phyloP scores from a whole-genome alignment of 805 yeast genomes.

The Yamadazyma paraphyllophila region DNA sequence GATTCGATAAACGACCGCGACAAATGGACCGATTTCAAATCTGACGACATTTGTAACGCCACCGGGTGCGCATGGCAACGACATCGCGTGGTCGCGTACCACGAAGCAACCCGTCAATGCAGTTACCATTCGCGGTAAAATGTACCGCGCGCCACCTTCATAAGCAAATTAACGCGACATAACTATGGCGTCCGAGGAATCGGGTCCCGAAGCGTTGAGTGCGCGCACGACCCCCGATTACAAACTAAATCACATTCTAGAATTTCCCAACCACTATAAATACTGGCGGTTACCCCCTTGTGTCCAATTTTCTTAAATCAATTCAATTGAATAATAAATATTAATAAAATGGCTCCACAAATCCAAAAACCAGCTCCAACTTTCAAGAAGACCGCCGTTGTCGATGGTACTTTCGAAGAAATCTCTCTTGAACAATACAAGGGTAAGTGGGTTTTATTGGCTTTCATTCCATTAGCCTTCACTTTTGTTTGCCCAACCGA shows the following conservation, averaged over 20 bases:
- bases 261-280: constrained; percentile 9
- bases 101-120: too few relatives aligned
- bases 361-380: constrained; percentile 96
- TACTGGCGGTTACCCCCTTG: background rate
- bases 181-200: constrained; percentile 4
- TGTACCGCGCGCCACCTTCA: background rate
- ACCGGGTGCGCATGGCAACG: background rate
- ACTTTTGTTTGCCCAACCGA: constrained; percentile 99
- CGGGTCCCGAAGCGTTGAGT: constrained; percentile 2
- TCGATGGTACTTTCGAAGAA: constrained; percentile 95
- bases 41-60: background rate
- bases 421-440: constrained; percentile 90
- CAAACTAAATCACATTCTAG: constrained; percentile 13
- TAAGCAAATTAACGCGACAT: background rate
- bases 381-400: constrained; percentile 95
- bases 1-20: background rate
- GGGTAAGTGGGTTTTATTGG: constrained; percentile 97
- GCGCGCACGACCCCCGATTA: constrained; percentile 12
- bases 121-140: too few relatives aligned
- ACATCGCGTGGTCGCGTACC: too few relatives aligned
- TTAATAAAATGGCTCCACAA: constrained; percentile 68
- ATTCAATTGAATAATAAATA: background rate
- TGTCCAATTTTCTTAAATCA: background rate
- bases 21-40: background rate
- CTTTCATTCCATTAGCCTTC: constrained; percentile 98